Base-by-base conservation (phyloP, 345 rosid genomes). In the Pistacia vera region DNA sequence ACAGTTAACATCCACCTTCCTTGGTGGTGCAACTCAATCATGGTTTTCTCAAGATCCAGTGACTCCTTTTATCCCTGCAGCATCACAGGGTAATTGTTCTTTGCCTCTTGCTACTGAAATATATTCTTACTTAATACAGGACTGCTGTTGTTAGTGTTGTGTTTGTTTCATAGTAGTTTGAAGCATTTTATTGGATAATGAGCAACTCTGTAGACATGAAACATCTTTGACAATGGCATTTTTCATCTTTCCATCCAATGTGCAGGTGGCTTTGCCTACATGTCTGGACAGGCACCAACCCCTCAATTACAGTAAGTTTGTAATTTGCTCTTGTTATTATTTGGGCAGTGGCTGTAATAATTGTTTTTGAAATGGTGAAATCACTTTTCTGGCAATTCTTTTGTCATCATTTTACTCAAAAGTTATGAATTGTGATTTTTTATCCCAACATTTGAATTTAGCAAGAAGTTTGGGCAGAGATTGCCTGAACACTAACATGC, bases 271-370 rank as follows among this genome's bases (percentile, higher is more conserved):
- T 73, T 96, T 77, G 80, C 91, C 59, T 90, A 73, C 78, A 80
- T 92, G 84, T 79, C 88, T 30, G 93, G 85, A 74, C 92, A 89
- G 85, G 60, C 90, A 61, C 83, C 91, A 76, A 80, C 79, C 65
- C 78, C 97, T 57, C 93, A 84, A 78, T 71, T 95, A 80, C 75
- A 83, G 99, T 96, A 86, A 92, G 98, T 84, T 71, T 65, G 44
- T 36, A 63, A 54, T 16, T 17, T 54, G 38, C 38, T 41, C 41
- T 18, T 20, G 49, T 38, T 65, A 58, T 18, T 38, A 5, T 38
- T 57, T 38, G 57, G 63, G 51, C 18, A 9, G 49, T 70, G 38
- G 72, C 49, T 48, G 44, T 48, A 48, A 10, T 38, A 63, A 30
- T 57, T n/a, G 11, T 63, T 18, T 14, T 17, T 28, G 18, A 54